A percentile compares a stretch with the other conserved stretches of the same genome.
Evolutionary conservation across 495 filamentous ascomycete genomes (phyloP).

Genomic region (Hypomontagnella submonticulosa): DNA sequence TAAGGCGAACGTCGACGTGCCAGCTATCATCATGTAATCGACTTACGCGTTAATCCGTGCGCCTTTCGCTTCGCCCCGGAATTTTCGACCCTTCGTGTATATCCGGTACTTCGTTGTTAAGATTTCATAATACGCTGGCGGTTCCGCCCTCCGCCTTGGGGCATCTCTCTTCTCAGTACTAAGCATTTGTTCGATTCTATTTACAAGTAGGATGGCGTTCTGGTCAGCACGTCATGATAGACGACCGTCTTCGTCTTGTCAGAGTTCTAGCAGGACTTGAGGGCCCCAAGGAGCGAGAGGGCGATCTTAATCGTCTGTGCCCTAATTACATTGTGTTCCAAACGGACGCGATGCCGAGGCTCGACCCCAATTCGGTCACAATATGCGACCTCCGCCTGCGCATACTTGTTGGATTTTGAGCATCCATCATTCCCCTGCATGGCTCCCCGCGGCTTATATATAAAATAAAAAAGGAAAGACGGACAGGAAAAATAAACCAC

Average conservation of each 20-base stretch:
- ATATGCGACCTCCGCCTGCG: slow-evolving; percentile 1
- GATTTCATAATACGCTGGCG: slow-evolving; percentile 46
- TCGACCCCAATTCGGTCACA: background rate
- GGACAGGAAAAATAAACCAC: slow-evolving; percentile 17
- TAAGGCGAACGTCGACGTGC: slow-evolving; percentile 96
- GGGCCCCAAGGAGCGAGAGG: slow-evolving; percentile 11
- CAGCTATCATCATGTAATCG: slow-evolving; percentile 85
- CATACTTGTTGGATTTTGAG: slow-evolving; percentile 2
- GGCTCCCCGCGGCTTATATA: slow-evolving; percentile 32
- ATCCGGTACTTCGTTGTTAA: slow-evolving; percentile 32
- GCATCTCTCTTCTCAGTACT: slow-evolving; percentile 42
- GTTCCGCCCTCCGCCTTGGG: slow-evolving; percentile 22
- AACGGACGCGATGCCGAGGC: background rate
- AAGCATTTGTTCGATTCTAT: slow-evolving; percentile 37
- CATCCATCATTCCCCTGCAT: slow-evolving; percentile 7
- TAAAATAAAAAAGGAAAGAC: slow-evolving; percentile 21
- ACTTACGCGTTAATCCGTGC: background rate
- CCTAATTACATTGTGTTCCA: background rate
- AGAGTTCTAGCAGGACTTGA: slow-evolving; percentile 13
- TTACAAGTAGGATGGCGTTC: slow-evolving; percentile 40
- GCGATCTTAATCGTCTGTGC: slow-evolving; percentile 2
- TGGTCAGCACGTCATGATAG: slow-evolving; percentile 42
- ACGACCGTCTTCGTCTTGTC: slow-evolving; percentile 19
- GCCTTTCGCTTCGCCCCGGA: slow-evolving; percentile 14
- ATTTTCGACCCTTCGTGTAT: slow-evolving; percentile 39